These are phyloP conservation scores for Pichia sp. DNA, from an alignment of 1,139 yeast species.

Conservation along the genomic window DNA sequence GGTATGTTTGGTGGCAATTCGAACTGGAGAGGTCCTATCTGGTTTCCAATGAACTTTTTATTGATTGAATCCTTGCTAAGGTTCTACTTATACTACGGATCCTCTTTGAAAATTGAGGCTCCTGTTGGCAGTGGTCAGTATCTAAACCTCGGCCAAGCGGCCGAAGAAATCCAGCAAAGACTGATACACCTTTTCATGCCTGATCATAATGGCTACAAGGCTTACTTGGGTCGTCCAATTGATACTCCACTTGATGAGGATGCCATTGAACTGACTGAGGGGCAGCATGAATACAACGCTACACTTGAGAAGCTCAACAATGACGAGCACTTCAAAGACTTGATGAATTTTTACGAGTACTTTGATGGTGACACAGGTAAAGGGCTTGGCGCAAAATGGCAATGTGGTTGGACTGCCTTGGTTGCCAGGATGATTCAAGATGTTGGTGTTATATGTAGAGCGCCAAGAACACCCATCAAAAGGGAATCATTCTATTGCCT, in stretches of 20 bases:
- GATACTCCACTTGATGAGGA: constrained; percentile 24
- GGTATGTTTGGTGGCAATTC: constrained; percentile 98
- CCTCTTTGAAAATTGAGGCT: constrained; percentile 79
- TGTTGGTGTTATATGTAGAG: constrained; percentile 63
- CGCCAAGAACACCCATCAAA: constrained; percentile 31
- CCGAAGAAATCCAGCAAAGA: constrained; percentile 86
- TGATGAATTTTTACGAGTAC: constrained; percentile 78
- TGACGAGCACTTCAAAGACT: constrained; percentile 71
- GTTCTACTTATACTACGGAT: constrained; percentile 85
- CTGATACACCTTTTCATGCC: constrained; percentile 74
- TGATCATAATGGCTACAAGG: constrained; percentile 62
- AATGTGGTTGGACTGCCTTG: constrained; percentile 95
- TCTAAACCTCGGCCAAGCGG: constrained; percentile 84
- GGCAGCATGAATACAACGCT: constrained; percentile 23
- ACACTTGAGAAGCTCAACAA: constrained; percentile 40
- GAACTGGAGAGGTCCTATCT: constrained; percentile 98
- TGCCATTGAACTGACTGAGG: constrained; percentile 23
- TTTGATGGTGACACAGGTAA: constrained; percentile 96
- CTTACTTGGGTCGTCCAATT: constrained; percentile 54
- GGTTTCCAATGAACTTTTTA: constrained; percentile 93
- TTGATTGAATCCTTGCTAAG: constrained; percentile 86
- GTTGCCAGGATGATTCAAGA: constrained; percentile 94
- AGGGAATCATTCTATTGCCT: constrained; percentile 25
- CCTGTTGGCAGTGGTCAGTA: constrained; percentile 82
- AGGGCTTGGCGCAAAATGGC: constrained; percentile 93